Conservation (phyloP, 441 rosid genomes). For the Codiaeum variegatum region DNA sequence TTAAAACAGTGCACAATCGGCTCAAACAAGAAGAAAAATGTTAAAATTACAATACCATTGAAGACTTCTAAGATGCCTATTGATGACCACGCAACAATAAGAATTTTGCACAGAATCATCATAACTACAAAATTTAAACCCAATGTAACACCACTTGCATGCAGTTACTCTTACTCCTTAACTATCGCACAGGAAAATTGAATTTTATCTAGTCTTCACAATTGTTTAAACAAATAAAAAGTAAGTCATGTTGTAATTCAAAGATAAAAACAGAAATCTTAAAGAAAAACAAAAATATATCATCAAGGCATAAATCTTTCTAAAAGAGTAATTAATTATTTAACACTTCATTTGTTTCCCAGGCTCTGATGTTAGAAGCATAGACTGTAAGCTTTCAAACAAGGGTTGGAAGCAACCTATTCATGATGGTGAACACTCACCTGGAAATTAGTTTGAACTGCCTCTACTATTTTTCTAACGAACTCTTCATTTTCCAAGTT, state of each 20-base stretch:
- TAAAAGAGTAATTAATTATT: neutral
- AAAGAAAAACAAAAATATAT: neutral
- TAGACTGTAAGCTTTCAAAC: neutral
- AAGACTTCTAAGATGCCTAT: neutral
- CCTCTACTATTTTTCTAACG: constrained; percentile 56
- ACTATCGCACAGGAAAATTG: neutral
- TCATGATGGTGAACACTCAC: constrained; percentile 39
- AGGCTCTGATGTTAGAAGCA: neutral
- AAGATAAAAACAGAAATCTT: neutral
- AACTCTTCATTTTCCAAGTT: constrained; percentile 95
- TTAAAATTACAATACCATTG: neutral
- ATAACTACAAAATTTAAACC: neutral
- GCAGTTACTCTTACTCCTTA: neutral
- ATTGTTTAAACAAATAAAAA: neutral
- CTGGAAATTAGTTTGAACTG: constrained; percentile 63
- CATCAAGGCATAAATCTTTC: neutral
- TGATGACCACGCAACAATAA: neutral
- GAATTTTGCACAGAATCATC: neutral
- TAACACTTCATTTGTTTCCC: neutral
- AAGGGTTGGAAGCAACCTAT: constrained; percentile 11
- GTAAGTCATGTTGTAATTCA: neutral
- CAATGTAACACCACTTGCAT: neutral
- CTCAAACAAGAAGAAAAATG: constrained; percentile 6
- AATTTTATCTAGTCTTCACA: neutral
- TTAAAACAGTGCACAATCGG: constrained; percentile 5